phyloP scores from a whole-genome alignment of 768 basidiomycete genomes.

The Hygrocybe coccinea region DNA sequence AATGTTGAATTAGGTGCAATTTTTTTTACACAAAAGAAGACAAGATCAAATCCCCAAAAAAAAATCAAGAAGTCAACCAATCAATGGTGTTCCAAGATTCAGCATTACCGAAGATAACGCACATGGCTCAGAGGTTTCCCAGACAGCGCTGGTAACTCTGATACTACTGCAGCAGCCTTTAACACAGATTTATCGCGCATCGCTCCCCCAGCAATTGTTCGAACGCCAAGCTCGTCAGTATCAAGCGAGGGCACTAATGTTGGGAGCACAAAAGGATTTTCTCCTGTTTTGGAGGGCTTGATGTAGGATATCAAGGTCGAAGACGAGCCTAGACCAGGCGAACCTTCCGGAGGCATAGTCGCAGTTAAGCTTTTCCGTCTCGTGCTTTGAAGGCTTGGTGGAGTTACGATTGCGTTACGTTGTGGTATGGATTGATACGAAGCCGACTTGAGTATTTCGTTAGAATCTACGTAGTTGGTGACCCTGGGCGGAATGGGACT shows the following conservation, averaged over 20 bases:
- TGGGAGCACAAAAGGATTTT: conserved; percentile 21
- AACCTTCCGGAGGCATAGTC: conserved; percentile 26
- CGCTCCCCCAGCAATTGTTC: conserved; percentile 2
- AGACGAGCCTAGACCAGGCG: conserved; percentile 58
- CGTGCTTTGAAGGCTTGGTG: conserved; percentile 10
- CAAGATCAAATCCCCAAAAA: conserved; percentile 20
- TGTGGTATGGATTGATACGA: conserved; percentile 39
- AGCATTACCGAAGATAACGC: conserved; percentile 71
- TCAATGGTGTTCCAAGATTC: conserved; percentile 44
- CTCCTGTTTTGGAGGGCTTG: conserved; percentile 39
- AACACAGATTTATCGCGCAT: not conserved
- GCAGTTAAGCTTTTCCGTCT: conserved; percentile 19
- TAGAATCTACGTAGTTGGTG: conserved; percentile 2
- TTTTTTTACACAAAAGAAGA: conserved; percentile 12
- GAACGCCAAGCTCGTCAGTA: conserved; percentile 45
- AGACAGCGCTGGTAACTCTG: conserved; percentile 41
- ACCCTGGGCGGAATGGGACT: conserved; percentile 3
- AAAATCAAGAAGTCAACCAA: conserved; percentile 25
- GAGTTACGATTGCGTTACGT: conserved; percentile 16
- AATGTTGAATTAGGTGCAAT: conserved; percentile 16
- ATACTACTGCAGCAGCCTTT: conserved; percentile 17
- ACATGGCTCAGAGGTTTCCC: conserved; percentile 78
- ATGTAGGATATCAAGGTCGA: conserved; percentile 65
- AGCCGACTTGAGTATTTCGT: conserved; percentile 29
- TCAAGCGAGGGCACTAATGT: conserved; percentile 40